Evolutionary conservation across 148 eudicot species (phyloP), one percentile per base, ranked within the genome.

Genomic region (Persicaria tinctoria): DNA sequence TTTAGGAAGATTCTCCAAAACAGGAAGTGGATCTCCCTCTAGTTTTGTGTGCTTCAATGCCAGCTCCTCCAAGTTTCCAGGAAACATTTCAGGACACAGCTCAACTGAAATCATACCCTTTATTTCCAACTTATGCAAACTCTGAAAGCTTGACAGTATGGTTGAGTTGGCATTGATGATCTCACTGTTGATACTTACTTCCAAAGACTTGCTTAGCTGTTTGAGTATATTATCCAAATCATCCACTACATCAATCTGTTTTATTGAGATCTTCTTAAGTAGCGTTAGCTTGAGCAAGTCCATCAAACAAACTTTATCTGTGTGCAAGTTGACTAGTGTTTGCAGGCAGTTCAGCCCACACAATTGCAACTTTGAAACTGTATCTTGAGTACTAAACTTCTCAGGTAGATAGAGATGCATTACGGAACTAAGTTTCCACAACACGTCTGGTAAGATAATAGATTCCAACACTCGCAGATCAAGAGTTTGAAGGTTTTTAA

Each of bases 351-450:
- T 63, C n/a, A 63, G 38, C 46, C 69, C 69, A 6, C 3, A n/a
- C 1, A 63, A 0, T 10, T 6, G 69, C 46, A 63, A 4, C 69
- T 38, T 38, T 5, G 46, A n/a, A 63, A 32, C 41, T 32, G 16
- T 12, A 2, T 63, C 69, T 32, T 27, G 46, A 12, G 6, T 7
- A 63, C 13, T 63, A 1, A 4, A 2, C 32, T 32, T 32, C 41
- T 63, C 69, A 13, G 69, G 69, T 12, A 63, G 69, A 63, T 63
- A 63, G 46, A 63, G 69, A 11, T 63, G 69, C 69, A 63, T 63
- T 63, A 63, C 12, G 16, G 16, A 4, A 11, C 38, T 32, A 9
- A 63, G 69, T 4, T 63, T 63, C 3, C 69, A 63, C 69, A 63
- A 38, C n/a, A 63, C 46, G 38, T 63, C 69, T 11, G 69, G 69